Evolutionary conservation across 2,329 filamentous ascomycete species (phyloP), one percentile per base, ranked within the genome.

Genomic region (Geosmithia flava): DNA sequence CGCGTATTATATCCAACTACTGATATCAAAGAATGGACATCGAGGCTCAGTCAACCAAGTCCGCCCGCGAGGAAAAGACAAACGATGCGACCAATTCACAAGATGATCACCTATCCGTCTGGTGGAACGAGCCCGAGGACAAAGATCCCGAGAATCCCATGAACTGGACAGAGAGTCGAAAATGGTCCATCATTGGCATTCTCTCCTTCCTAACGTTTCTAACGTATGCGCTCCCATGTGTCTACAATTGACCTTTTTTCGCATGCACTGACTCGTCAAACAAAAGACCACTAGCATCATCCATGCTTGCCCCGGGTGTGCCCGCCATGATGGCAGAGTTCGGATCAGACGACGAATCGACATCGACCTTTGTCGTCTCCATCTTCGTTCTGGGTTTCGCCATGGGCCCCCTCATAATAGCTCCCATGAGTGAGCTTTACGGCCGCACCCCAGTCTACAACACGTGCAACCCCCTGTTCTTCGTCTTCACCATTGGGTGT

Each of bases 131-230:
- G 19, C 48, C 52, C 3, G 19, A 23, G 19, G 48, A 51, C 15
- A 29, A 81, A 51, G 83, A 87, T 61, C 80, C 80, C 0, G 83
- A 85, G 54, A 66, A 70, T 8, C 82, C 83, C 0, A 53, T 80
- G 46, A 87, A 87, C 59, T 87, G 83, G 84, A 65, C 74, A 0
- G 75, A 75, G 40, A 63, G 63, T 52, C 85, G 85, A 60, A 87
- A 87, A 53, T 53, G 52, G 62, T 63, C 77, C 17, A 57, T 72
- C 13, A 84, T 81, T 0, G 85, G 81, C 0, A 51, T 80, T 10
- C 20, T 57, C 10, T 56, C 54, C n/a, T 42, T 56, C 13, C 42
- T 57, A 6, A 50, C 16, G 58, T 53, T 56, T 33, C 48, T 56
- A 75, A 72, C 61, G 59, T 66, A 45, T 45, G 16, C 29, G 10